Conservation (phyloP, 2,329 filamentous ascomycete genomes). For the Trichophyton simii region DNA sequence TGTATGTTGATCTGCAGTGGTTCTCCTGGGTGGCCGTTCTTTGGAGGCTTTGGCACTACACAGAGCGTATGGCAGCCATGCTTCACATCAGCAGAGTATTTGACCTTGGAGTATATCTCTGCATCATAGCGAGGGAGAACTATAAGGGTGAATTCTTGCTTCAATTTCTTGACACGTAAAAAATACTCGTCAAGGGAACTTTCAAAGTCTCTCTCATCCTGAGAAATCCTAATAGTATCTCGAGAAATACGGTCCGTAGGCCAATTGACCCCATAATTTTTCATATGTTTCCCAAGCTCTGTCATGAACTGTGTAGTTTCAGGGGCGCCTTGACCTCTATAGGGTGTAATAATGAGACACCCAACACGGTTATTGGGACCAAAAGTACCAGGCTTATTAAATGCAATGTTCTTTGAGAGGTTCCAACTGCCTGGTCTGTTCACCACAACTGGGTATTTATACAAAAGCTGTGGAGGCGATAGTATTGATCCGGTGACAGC, state of each 20-base stretch:
- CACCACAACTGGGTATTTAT: background rate
- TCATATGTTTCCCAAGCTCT: background rate
- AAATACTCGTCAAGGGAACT: background rate
- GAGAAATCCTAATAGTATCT: background rate
- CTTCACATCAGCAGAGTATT: constrained; percentile 13
- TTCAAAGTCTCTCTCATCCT: background rate
- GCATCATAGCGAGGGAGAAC: constrained; percentile 12
- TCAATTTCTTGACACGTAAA: background rate
- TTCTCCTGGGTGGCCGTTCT: background rate
- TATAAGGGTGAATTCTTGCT: constrained; percentile 11
- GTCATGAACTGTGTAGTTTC: background rate
- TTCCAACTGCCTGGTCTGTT: constrained; percentile 1
- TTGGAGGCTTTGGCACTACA: constrained; percentile 7
- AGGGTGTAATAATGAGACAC: background rate
- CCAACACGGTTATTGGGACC: background rate
- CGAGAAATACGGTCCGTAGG: background rate
- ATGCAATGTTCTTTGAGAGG: background rate
- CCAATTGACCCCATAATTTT: constrained; percentile 7
- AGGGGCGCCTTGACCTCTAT: background rate
- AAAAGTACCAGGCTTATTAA: background rate
- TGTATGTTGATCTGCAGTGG: background rate
- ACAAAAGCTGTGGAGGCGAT: constrained; percentile 8
- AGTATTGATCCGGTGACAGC: constrained; percentile 13
- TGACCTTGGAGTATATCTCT: constrained; percentile 14
- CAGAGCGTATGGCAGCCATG: constrained; percentile 14